Percentiles rank a stretch among this genome's conserved stretches.
Conservation (phyloP, 371 early-diverging fungal species). For the Phascolomyces articulosus region DNA sequence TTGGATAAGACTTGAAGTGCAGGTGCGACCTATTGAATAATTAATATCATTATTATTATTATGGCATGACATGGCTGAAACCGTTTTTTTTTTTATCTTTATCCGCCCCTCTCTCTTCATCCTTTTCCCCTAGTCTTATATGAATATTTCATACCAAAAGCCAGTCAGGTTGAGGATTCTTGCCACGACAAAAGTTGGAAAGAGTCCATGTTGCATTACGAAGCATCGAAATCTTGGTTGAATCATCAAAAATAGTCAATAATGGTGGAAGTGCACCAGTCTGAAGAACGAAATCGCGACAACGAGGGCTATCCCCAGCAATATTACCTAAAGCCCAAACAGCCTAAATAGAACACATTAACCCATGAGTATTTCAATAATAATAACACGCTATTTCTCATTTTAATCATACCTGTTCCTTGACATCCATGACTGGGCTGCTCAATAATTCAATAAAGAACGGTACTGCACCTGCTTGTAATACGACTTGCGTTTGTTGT, state of each 20-base stretch:
- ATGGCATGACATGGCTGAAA: too few species aligned
- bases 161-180: conserved; percentile 97
- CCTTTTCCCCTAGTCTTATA: background rate
- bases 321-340: conserved; percentile 99
- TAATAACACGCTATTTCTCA: background rate
- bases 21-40: conserved; percentile 66
- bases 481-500: conserved; percentile 95
- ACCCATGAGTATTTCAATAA: too few species aligned
- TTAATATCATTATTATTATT: too few species aligned
- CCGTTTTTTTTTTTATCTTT: background rate
- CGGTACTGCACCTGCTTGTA: conserved; percentile 94
- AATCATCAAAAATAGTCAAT: conserved; percentile 82
- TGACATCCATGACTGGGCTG: conserved; percentile 88
- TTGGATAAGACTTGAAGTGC: conserved; percentile 90
- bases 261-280: conserved; percentile 86
- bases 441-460: conserved; percentile 91
- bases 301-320: conserved; percentile 97
- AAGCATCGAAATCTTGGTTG: conserved; percentile 91
- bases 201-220: conserved; percentile 99
- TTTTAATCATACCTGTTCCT: conserved; percentile 85
- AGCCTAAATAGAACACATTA: conserved; percentile 56
- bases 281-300: conserved; percentile 93
- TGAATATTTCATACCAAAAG: conserved; percentile 61
- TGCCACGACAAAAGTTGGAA: conserved; percentile 99
- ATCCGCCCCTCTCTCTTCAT: background rate